Percentiles rank a stretch among this genome's conserved stretches.
These are phyloP conservation scores for Royoungia palumana DNA, from an alignment of 768 basidiomycete genomes.

Conservation along the genomic window DNA sequence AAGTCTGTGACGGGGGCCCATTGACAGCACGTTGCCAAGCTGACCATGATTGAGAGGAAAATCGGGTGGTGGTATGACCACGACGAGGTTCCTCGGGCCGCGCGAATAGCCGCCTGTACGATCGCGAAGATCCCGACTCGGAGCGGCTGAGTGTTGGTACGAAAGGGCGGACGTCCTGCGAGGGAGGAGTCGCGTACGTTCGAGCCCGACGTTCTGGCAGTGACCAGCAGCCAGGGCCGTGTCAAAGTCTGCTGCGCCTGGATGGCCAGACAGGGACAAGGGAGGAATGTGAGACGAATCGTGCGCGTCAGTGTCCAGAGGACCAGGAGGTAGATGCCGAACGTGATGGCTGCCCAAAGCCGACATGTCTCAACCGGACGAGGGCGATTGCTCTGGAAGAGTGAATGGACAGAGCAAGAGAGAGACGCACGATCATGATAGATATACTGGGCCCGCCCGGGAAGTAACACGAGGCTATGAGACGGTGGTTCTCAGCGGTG, in stretches of 20 bases:
- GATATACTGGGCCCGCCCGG: slow-evolving; percentile 7
- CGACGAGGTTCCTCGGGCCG: slow-evolving; percentile 51
- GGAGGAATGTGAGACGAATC: slow-evolving; percentile 1
- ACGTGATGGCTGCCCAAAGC: slow-evolving; percentile 37
- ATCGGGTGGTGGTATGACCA: slow-evolving; percentile 62
- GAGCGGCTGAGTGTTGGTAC: slow-evolving; percentile 49
- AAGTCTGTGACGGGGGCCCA: slow-evolving; percentile 57
- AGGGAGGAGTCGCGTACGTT: slow-evolving; percentile 27
- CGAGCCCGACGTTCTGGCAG: not conserved
- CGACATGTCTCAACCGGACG: slow-evolving; percentile 33
- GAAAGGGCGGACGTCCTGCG: slow-evolving; percentile 49
- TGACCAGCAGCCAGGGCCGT: not conserved
- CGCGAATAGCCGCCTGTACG: slow-evolving; percentile 32
- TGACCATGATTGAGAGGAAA: slow-evolving; percentile 57
- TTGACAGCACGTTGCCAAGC: slow-evolving; percentile 54
- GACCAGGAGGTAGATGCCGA: slow-evolving; percentile 31
- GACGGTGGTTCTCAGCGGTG: slow-evolving; percentile 1
- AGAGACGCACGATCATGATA: not conserved
- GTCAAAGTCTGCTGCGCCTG: slow-evolving; percentile 17
- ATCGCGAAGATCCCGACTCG: slow-evolving; percentile 46
- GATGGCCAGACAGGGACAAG: not conserved
- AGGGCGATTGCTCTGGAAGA: too few species aligned
- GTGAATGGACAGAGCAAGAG: not conserved
- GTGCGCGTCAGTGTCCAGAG: slow-evolving; percentile 38
- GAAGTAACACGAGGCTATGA: slow-evolving; percentile 17